Base-by-base conservation (phyloP, 495 filamentous ascomycete genomes). In the Chaetomium fimeti region DNA sequence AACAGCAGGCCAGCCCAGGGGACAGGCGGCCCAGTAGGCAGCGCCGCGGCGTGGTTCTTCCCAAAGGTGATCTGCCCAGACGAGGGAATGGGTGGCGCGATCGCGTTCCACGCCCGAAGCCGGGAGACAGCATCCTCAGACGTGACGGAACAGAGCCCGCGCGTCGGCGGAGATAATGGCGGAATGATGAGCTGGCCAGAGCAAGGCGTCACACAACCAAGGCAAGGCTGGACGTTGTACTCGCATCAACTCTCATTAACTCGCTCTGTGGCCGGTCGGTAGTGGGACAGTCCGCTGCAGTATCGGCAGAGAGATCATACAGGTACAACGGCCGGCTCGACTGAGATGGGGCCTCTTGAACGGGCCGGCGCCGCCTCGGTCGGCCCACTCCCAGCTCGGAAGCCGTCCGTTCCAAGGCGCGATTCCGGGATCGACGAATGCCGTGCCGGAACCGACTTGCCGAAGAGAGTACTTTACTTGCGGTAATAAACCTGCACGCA, bases 401-500 rank as follows among this genome's bases (percentile, higher is more conserved):
- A 29, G 25, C 18, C 51, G 27, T 61, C 42, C 43, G 36, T 29
- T 56, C 36, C 42, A 27, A 13, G 13, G 49, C 3, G 40, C 60
- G 22, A 36, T 11, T 24, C 60, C 48, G 36, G 48, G 22, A 45
- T 45, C 12, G 38, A 55, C 38, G 8, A 47, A 36, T 24, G 24
- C 51, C 27, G 24, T 32, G 12, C 60, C 62, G 55, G 54, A 36
- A 29, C 56, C 55, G 63, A 45, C 15, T 20, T 43, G 32, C 25
- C 45, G 40, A n/a, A 18, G n/a, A 11, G 15, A 18, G 28, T 42
- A 16, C 4, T 62, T 72, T 79, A 89, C 64, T 89, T 89, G 56
- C 87, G 79, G 71, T 89, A 89, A 65, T 87, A 89, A 54, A 88
- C 84, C 85, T 89, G 75, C 62, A 62, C 45, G 54, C 20, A 62